A percentile compares a stretch with the other conserved stretches of the same genome.
These are phyloP conservation scores for Fistulina hepatica DNA, from an alignment of 1,284 basidiomycete species.

Conservation along the genomic window DNA sequence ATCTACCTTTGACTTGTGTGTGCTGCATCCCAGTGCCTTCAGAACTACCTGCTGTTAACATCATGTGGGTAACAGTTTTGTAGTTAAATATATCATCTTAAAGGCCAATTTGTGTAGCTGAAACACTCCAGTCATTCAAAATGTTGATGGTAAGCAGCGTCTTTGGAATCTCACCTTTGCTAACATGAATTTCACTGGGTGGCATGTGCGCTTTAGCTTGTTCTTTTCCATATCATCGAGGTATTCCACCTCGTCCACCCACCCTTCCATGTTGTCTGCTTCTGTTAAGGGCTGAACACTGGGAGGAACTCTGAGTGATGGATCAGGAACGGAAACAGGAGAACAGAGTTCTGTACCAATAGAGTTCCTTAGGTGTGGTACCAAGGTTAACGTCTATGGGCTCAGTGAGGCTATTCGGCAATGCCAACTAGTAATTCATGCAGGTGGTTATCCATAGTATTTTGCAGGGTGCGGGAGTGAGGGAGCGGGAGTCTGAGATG, in stretches of 20 bases:
- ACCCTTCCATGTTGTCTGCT: not conserved
- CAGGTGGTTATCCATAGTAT: too few species aligned
- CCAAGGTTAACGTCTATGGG: too few species aligned
- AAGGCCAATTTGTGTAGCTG: constrained; percentile 17
- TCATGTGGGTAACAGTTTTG: constrained; percentile 18
- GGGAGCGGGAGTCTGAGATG: too few species aligned
- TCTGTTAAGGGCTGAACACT: too few species aligned
- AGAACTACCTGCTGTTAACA: constrained; percentile 11
- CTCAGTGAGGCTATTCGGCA: too few species aligned
- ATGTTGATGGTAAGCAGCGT: not conserved
- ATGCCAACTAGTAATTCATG: too few species aligned
- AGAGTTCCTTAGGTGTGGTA: too few species aligned
- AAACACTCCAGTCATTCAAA: not conserved
- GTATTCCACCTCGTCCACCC: not conserved
- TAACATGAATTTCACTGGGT: not conserved
- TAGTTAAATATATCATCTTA: constrained; percentile 20
- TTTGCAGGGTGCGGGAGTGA: too few species aligned
- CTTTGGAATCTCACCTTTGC: not conserved
- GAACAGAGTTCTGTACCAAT: too few species aligned
- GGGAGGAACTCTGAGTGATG: too few species aligned
- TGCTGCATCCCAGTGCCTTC: constrained; percentile 3
- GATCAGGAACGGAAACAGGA: too few species aligned
- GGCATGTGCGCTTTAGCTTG: not conserved
- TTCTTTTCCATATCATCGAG: not conserved
- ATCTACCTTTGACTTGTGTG: too few species aligned